A percentile compares a stretch with the other conserved stretches of the same genome.
phyloP scores from a whole-genome alignment of 2,329 filamentous ascomycete genomes.

The Claviceps sp. region DNA sequence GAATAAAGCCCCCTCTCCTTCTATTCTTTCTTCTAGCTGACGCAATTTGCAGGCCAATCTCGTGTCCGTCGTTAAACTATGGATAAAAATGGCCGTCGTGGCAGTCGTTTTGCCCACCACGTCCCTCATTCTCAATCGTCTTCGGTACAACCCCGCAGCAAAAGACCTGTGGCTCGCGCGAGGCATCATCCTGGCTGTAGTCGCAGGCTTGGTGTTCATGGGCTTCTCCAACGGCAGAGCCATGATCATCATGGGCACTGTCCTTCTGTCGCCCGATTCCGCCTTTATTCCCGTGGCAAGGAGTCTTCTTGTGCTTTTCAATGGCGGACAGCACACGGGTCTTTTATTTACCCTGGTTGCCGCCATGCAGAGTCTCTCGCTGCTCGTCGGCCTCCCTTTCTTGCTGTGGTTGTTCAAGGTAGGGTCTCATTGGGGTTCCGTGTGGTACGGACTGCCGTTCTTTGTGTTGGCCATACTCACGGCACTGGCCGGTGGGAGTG shows the following conservation, averaged over 20 bases:
- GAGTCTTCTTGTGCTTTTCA: slow-evolving; percentile 1
- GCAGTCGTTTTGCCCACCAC: background rate
- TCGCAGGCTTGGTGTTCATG: background rate
- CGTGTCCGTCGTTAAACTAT: background rate
- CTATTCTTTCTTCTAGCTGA: background rate
- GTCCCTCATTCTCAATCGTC: background rate
- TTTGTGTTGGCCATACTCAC: background rate
- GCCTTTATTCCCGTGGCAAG: slow-evolving; percentile 1
- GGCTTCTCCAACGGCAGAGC: slow-evolving; percentile 1
- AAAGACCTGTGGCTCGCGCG: slow-evolving; percentile 3
- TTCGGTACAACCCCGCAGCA: background rate
- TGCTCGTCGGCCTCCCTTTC: background rate
- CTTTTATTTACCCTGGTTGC: background rate
- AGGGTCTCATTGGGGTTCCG: background rate
- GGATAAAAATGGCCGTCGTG: background rate
- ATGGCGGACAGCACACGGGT: slow-evolving; percentile 1
- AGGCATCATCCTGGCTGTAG: background rate
- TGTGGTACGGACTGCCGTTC: slow-evolving; percentile 1
- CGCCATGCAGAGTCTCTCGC: background rate
- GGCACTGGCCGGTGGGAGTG: background rate
- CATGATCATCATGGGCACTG: slow-evolving; percentile 2
- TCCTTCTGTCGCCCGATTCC: background rate
- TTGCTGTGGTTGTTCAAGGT: background rate
- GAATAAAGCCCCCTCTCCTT: background rate
- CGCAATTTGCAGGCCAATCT: background rate